phyloP scores from a whole-genome alignment of 352 stramenopile species.

The Phytophthora multivora region DNA sequence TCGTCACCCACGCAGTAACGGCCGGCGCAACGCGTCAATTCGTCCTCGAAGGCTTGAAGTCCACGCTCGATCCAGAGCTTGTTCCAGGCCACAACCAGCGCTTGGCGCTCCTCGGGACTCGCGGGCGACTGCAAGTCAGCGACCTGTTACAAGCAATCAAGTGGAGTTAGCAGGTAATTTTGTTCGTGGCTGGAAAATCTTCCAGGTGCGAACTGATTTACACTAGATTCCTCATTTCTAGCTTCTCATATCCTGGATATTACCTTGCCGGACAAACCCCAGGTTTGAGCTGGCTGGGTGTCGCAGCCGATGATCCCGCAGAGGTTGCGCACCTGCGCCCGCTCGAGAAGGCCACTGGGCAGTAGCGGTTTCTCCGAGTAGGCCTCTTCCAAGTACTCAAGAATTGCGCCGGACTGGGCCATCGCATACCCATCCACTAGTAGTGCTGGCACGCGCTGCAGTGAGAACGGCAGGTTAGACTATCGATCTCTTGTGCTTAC shows the following conservation, averaged over 20 bases:
- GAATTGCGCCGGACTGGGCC: slow-evolving; percentile 90
- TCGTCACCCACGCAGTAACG: slow-evolving; percentile 75
- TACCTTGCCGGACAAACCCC: slow-evolving; percentile 59
- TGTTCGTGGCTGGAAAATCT: slow-evolving; percentile 1
- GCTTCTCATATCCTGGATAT: not conserved
- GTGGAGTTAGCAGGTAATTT: not conserved
- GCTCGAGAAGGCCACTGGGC: slow-evolving; percentile 66
- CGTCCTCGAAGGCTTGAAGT: slow-evolving; percentile 76
- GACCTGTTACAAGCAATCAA: slow-evolving; percentile 20
- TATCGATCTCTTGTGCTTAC: not conserved
- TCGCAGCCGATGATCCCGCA: slow-evolving; percentile 90
- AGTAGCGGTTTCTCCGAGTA: slow-evolving; percentile 76
- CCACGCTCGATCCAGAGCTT: slow-evolving; percentile 78
- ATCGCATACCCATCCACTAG: slow-evolving; percentile 76
- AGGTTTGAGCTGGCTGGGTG: slow-evolving; percentile 92
- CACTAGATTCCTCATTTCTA: slow-evolving; percentile 19
- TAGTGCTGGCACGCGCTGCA: slow-evolving; percentile 73
- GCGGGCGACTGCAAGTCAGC: slow-evolving; percentile 43
- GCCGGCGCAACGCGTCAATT: slow-evolving; percentile 48
- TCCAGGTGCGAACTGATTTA: not conserved
- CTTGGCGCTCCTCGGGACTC: slow-evolving; percentile 43
- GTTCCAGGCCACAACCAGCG: slow-evolving; percentile 46
- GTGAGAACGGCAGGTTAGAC: not conserved
- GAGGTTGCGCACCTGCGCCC: slow-evolving; percentile 81
- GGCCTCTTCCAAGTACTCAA: slow-evolving; percentile 93